phyloP scores from a whole-genome alignment of 208 protist genomes.

The Acanthamoeba sp. region DNA sequence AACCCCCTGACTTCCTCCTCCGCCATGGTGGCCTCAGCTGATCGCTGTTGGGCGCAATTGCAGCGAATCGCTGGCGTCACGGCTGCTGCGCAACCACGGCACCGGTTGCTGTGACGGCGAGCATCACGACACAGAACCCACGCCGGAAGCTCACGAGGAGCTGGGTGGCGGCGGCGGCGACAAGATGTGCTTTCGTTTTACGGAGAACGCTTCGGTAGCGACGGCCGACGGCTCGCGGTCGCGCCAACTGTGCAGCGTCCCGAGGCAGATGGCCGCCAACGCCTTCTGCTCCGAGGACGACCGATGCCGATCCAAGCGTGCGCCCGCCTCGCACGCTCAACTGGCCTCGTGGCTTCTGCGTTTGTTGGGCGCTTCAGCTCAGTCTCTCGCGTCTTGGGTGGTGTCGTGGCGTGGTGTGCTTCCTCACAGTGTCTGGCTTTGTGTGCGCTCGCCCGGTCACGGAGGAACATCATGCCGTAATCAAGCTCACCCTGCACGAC shows the following conservation, averaged over 20 bases:
- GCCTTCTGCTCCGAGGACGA: conserved; percentile 28
- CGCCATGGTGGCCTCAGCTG: too few species aligned
- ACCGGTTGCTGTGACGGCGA: neutral
- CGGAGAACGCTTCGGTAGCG: neutral
- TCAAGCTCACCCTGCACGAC: conserved; percentile 56
- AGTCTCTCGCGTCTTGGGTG: neutral
- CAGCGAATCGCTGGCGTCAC: neutral
- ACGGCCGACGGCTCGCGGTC: neutral
- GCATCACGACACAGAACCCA: neutral
- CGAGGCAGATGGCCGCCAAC: conserved; percentile 25
- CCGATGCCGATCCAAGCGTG: neutral
- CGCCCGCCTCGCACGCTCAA: neutral
- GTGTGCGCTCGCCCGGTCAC: neutral
- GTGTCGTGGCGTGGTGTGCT: neutral
- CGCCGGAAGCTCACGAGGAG: neutral
- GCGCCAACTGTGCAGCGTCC: neutral
- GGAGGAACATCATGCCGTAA: neutral
- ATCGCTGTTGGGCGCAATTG: neutral
- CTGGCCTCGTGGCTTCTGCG: neutral
- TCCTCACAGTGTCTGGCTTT: neutral
- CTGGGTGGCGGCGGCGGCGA: neutral
- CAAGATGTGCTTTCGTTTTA: neutral
- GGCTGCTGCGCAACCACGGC: neutral
- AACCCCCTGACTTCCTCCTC: too few species aligned
- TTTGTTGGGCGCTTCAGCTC: neutral